Percentiles rank a stretch among this genome's conserved stretches.
Conservation (phyloP, 345 rosid genomes). For the Melastoma malabathricum region DNA sequence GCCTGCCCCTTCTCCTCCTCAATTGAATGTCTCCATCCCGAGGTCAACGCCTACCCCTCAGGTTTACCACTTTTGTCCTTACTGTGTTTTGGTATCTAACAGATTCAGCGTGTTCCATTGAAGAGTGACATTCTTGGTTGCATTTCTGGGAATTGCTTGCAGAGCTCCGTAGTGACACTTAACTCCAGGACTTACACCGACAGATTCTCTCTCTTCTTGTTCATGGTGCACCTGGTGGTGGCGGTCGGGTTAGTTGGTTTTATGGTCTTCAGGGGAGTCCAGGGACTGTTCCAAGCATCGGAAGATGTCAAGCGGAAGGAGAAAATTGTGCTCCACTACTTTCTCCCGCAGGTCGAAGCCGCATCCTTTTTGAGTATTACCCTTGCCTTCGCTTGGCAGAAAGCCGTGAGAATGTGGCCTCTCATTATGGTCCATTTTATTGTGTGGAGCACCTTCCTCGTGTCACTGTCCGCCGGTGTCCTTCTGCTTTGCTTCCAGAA, state of each 20-base stretch:
- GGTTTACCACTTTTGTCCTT: constrained; percentile 21
- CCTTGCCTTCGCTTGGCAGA: constrained; percentile 84
- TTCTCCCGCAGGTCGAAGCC: constrained; percentile 84
- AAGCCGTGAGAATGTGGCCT: constrained; percentile 69
- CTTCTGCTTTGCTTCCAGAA: constrained; percentile 88
- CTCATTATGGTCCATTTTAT: constrained; percentile 72
- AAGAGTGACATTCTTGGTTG: not conserved
- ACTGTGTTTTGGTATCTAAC: not conserved
- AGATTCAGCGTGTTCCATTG: not conserved
- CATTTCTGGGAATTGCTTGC: constrained; percentile 11
- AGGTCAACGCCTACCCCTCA: constrained; percentile 77
- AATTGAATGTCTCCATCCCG: constrained; percentile 27
- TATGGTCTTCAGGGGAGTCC: constrained; percentile 78
- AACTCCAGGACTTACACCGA: constrained; percentile 79
- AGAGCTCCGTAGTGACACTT: constrained; percentile 44
- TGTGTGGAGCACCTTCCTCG: constrained; percentile 59
- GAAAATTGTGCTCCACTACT: constrained; percentile 34
- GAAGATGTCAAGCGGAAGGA: constrained; percentile 36
- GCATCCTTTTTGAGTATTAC: constrained; percentile 70
- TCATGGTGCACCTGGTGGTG: constrained; percentile 46
- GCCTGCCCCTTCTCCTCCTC: constrained; percentile 6
- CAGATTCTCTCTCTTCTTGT: constrained; percentile 58
- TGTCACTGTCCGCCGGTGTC: constrained; percentile 71
- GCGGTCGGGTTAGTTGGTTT: constrained; percentile 62
- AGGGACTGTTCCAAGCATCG: constrained; percentile 55